A percentile compares a stretch with the other conserved stretches of the same genome.
Evolutionary conservation across 192 early-diverging fungal genomes (phyloP).

Genomic region (Obelidium mucronatum): DNA sequence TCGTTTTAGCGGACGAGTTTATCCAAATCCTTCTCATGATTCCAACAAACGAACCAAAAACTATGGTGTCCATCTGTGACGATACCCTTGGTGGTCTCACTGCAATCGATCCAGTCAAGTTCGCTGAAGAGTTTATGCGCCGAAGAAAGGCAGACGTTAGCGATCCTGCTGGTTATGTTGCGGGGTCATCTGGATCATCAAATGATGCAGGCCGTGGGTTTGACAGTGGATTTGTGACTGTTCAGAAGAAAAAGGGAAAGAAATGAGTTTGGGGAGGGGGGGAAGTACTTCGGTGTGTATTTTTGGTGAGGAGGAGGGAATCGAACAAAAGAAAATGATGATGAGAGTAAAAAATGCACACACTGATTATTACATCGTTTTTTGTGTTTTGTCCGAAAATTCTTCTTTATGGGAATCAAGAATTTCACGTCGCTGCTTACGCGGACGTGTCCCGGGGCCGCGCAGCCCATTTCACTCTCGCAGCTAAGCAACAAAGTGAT

Average conservation of each 20-base stretch:
- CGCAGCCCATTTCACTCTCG: no score
- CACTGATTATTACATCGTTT: no score
- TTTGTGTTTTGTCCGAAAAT: no score
- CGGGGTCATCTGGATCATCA: background rate
- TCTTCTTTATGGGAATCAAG: no score
- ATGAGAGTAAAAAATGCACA: no score
- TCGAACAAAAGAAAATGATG: no score
- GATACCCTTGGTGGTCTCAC: conserved; percentile 61
- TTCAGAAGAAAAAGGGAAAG: conserved; percentile 31
- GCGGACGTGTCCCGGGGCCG: no score
- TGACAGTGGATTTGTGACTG: conserved; percentile 23
- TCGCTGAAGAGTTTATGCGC: conserved; percentile 59
- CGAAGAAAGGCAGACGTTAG: conserved; percentile 51
- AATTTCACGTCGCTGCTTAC: no score
- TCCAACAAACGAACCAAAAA: conserved; percentile 46
- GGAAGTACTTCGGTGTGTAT: no score
- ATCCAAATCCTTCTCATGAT: conserved; percentile 58
- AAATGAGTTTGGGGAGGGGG: conserved; percentile 7
- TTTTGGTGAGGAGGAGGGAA: no score
- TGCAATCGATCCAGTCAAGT: conserved; percentile 65
- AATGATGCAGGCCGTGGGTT: background rate
- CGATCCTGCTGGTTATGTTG: background rate
- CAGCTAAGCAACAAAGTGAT: no score
- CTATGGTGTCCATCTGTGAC: conserved; percentile 56
- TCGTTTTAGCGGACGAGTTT: conserved; percentile 57